Evolutionary conservation across 2,329 filamentous ascomycete genomes (phyloP).

Genomic region (Alternaria burnsii): DNA sequence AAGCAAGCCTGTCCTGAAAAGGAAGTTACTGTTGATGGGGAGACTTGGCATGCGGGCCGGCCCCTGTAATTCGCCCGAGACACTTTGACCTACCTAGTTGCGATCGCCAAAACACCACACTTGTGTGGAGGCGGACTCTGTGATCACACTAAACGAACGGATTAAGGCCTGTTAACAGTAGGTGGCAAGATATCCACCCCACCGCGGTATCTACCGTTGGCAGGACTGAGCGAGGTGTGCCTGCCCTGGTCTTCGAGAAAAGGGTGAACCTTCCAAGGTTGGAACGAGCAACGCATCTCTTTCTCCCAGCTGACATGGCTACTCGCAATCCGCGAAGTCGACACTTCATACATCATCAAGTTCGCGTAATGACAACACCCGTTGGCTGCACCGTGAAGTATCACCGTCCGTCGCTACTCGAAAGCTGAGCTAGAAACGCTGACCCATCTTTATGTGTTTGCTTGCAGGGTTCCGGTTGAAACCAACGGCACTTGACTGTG

Average conservation of each 20-base stretch:
- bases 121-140: background rate
- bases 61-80: background rate
- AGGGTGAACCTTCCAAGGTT: background rate
- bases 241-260: background rate
- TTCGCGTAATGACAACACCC: background rate
- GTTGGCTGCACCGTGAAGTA: background rate
- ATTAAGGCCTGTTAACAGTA: background rate
- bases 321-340: background rate
- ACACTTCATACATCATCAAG: background rate
- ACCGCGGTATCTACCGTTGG: background rate
- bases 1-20: background rate
- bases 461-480: background rate
- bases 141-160: background rate
- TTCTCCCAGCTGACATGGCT: background rate
- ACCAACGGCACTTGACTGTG: background rate
- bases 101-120: background rate
- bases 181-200: background rate
- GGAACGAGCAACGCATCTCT: background rate
- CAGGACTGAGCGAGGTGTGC: background rate
- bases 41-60: constrained; percentile 1
- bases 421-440: background rate
- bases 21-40: background rate
- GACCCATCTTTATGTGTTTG: background rate
- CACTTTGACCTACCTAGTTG: constrained; percentile 1
- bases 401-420: background rate